Evolutionary conservation across 2,329 filamentous ascomycete genomes (phyloP).

Genomic region (Nectriaceae sp.): DNA sequence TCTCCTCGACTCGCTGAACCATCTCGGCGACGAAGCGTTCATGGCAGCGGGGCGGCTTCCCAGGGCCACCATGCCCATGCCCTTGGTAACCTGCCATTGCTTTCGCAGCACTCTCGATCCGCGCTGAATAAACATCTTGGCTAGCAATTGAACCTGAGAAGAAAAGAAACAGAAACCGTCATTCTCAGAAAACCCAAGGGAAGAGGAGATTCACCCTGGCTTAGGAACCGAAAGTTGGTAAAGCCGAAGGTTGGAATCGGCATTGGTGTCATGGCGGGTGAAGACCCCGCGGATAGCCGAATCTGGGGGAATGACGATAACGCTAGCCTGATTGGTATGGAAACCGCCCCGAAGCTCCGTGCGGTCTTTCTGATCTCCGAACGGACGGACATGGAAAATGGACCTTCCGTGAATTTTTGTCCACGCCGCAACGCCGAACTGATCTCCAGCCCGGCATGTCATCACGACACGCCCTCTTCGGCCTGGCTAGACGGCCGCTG

Average conservation of each 20-base stretch:
- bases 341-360: conserved; percentile 20
- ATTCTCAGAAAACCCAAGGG: conserved; percentile 16
- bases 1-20: conserved; percentile 53
- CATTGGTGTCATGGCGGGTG: conserved; percentile 34
- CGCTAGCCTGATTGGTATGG: conserved; percentile 21
- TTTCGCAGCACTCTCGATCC: conserved; percentile 51
- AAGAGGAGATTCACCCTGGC: conserved; percentile 16
- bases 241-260: conserved; percentile 36
- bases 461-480: conserved; percentile 34
- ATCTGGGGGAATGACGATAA: conserved; percentile 29
- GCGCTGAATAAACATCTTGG: conserved; percentile 56
- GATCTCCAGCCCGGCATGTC: conserved; percentile 28
- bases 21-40: conserved; percentile 38
- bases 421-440: conserved; percentile 5
- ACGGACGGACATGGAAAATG: conserved; percentile 1
- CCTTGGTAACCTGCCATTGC: conserved; percentile 51
- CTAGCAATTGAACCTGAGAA: conserved; percentile 16
- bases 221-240: conserved; percentile 10
- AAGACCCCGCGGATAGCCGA: conserved; percentile 41
- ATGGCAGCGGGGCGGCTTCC: conserved; percentile 26
- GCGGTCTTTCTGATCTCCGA: conserved; percentile 15
- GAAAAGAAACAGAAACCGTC: conserved; percentile 17
- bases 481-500: conserved; percentile 30
- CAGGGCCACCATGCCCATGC: conserved; percentile 38
- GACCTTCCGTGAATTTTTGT: conserved; percentile 22